Conservation (phyloP, 352 stramenopile species). For the Globisporangium viniferum region DNA sequence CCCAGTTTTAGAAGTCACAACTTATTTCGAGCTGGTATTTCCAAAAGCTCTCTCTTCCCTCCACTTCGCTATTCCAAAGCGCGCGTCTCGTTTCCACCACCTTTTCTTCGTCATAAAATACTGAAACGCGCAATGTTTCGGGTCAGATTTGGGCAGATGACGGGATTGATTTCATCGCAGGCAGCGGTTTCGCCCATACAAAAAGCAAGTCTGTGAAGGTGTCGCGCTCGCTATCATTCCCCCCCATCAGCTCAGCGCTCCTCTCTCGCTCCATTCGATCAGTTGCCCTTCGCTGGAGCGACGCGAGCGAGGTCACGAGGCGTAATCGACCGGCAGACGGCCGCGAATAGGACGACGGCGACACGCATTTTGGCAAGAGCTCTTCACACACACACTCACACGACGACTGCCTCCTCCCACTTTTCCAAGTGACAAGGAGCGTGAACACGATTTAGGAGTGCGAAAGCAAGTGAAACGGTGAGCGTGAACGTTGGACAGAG, state of each 20-base stretch:
- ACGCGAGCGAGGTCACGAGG: background rate
- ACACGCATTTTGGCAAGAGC: background rate
- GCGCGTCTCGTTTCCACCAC: background rate
- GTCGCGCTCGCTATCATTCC: background rate
- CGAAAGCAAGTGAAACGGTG: too few species aligned
- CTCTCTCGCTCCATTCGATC: conserved; percentile 3
- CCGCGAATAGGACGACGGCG: background rate
- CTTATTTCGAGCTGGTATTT: background rate
- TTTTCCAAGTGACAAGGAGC: background rate
- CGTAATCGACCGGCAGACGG: background rate
- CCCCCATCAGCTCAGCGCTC: background rate
- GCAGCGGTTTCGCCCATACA: background rate
- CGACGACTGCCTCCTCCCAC: background rate
- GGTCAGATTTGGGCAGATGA: background rate
- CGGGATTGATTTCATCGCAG: background rate
- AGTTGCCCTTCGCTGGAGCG: background rate
- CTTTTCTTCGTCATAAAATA: background rate
- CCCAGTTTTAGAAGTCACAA: background rate
- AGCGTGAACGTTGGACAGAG: background rate
- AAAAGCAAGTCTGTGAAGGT: conserved; percentile 1
- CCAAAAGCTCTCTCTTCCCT: background rate
- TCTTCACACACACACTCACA: background rate
- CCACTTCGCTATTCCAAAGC: background rate
- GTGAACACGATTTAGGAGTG: background rate
- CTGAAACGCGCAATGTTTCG: background rate